Evolutionary conservation across 2,329 filamentous ascomycete genomes (phyloP), one percentile per base, ranked within the genome.

Genomic region (Fusarium globosum): DNA sequence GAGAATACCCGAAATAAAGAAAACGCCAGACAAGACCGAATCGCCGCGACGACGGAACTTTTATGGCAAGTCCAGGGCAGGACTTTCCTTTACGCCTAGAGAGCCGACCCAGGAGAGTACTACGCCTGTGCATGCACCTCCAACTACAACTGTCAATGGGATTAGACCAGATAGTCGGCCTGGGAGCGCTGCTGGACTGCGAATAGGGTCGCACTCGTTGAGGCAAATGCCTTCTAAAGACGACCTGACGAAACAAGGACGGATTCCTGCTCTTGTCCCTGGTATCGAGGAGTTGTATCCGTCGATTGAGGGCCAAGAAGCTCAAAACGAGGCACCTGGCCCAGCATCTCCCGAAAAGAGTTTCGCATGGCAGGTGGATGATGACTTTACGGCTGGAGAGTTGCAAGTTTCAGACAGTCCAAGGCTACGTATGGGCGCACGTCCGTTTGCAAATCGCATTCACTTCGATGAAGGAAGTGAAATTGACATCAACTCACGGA

Each of bases 381-480:
- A 86, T 10, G 88, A 90, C 61, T 89, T 90, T 71, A 90, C 88
- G 2, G 88, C 85, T 16, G 84, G 85, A 46, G 88, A 90, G 65
- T 67, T 90, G 43, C 87, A 89, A 65, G 77, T 88, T 39, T 90
- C 88, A 1, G 83, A 87, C 70, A 90, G 88, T 69, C 88, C 88
- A n/a, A 85, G 86, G 38, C 83, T 90, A 58, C 81, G 79, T 35
- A 79, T 84, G 28, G 79, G 74, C 33, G 79, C 80, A 36, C 79
- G 81, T 36, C 83, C 80, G 4, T 83, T 83, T 62, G 81, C 78
- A 16, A 79, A 79, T 55, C 80, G 82, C 16, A 78, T 81, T 11
- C 73, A 77, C 13, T 81, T 81, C 36, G 77, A 79, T 43, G 79
- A 80, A n/a, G 72, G 71, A 0, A 80, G 78, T 55, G 76, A 79